Conservation (phyloP, 2,329 filamentous ascomycete species). For the Metarhizium anisopliae region DNA sequence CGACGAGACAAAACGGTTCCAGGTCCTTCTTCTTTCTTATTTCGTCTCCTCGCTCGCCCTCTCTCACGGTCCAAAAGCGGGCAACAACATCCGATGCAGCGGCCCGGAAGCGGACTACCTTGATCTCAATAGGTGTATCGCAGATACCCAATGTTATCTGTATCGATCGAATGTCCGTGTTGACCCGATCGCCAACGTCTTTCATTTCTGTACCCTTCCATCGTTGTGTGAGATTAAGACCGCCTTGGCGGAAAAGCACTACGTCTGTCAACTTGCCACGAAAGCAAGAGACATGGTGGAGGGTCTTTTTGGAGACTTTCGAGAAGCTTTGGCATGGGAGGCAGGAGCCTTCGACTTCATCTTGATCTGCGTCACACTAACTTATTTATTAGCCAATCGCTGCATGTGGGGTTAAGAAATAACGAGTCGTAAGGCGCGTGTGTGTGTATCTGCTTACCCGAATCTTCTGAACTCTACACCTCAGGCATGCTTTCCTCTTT, state of each 20-base stretch:
- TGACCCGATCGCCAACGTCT: slow-evolving; percentile 28
- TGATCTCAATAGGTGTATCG: slow-evolving; percentile 24
- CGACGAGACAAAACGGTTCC: slow-evolving; percentile 30
- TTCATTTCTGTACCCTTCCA: slow-evolving; percentile 32
- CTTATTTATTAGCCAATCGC: neutral
- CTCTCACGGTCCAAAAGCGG: slow-evolving; percentile 27
- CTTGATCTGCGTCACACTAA: slow-evolving; percentile 28
- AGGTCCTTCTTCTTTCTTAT: slow-evolving; percentile 22
- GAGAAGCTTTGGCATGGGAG: slow-evolving; percentile 28
- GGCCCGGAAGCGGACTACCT: slow-evolving; percentile 33
- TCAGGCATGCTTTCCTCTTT: slow-evolving; percentile 30
- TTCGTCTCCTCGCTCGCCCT: slow-evolving; percentile 10
- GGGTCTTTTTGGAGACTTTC: slow-evolving; percentile 34
- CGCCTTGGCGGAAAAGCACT: slow-evolving; percentile 31
- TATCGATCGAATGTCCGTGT: slow-evolving; percentile 20
- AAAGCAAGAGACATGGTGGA: slow-evolving; percentile 35
- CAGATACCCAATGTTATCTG: slow-evolving; percentile 30
- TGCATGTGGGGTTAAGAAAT: neutral
- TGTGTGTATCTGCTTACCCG: slow-evolving; percentile 23
- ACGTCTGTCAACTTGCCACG: slow-evolving; percentile 34
- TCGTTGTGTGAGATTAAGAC: slow-evolving; percentile 33
- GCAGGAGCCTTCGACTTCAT: slow-evolving; percentile 26
- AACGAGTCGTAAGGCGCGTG: neutral
- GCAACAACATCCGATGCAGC: slow-evolving; percentile 26
- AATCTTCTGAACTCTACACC: slow-evolving; percentile 35